Evolutionary conservation across 768 basidiomycete genomes (phyloP).

Genomic region (Gautieria morchelliformis): DNA sequence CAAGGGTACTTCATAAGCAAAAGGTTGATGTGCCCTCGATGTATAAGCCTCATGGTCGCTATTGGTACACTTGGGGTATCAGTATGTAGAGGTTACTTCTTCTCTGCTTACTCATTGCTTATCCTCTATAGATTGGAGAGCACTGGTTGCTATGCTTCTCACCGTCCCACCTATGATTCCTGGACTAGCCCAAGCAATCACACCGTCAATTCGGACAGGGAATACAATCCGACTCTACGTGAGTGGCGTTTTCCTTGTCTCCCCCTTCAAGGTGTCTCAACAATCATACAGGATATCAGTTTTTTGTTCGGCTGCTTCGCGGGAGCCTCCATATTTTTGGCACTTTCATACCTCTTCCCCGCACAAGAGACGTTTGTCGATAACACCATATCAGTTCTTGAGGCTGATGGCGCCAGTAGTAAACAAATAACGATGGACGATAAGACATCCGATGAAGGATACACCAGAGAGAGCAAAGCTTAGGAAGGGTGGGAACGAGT

Average conservation of each 20-base stretch:
- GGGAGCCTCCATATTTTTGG: conserved; percentile 24
- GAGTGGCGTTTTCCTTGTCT: too few relatives aligned
- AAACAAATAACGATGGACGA: too few relatives aligned
- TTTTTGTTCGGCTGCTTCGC: conserved; percentile 20
- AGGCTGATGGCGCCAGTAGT: too few relatives aligned
- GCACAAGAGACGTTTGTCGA: conserved; percentile 27
- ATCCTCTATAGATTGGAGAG: conserved; percentile 49
- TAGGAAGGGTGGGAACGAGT: too few relatives aligned
- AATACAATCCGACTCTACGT: conserved; percentile 37
- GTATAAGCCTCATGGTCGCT: conserved; percentile 72
- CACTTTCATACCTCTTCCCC: conserved; percentile 27
- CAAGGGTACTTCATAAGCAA: conserved; percentile 69
- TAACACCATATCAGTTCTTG: conserved; percentile 12
- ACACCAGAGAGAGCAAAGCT: too few relatives aligned
- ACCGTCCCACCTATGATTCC: conserved; percentile 67
- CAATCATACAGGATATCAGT: conserved; percentile 3
- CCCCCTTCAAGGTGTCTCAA: neutral
- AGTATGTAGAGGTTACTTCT: conserved; percentile 28
- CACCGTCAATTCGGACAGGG: conserved; percentile 52
- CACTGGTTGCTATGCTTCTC: conserved; percentile 53
- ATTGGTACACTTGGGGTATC: conserved; percentile 66
- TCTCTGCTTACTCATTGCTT: neutral
- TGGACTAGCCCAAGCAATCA: conserved; percentile 70
- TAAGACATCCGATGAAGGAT: too few relatives aligned
- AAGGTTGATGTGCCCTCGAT: conserved; percentile 77